Conservation (phyloP, 2,329 filamentous ascomycete genomes). For the Penicillium sp. region DNA sequence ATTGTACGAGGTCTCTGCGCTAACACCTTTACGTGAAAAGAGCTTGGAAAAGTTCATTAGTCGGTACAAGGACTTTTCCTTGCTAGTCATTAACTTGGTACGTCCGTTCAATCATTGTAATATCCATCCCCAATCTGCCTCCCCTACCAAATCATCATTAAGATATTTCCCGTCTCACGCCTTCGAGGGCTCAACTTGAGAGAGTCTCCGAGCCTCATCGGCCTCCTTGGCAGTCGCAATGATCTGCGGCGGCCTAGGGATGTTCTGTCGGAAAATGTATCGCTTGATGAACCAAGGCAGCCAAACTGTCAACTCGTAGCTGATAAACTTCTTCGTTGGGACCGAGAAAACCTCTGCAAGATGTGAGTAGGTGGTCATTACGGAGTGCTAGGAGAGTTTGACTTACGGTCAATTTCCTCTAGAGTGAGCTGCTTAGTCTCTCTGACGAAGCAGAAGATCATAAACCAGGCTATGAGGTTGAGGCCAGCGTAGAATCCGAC, state of each 20-base stretch:
- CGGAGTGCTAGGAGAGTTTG: too few species aligned
- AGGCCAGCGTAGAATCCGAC: constrained; percentile 45
- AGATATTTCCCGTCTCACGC: background rate
- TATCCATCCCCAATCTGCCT: too few species aligned
- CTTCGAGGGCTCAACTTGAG: background rate
- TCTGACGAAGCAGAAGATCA: constrained; percentile 61
- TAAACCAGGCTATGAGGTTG: constrained; percentile 58
- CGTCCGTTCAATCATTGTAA: too few species aligned
- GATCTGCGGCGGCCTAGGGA: constrained; percentile 26
- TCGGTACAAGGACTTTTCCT: too few species aligned
- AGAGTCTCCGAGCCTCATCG: background rate
- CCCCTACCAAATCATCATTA: background rate
- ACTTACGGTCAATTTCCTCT: constrained; percentile 28
- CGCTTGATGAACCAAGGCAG: constrained; percentile 61
- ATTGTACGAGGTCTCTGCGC: too few species aligned
- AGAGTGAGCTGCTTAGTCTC: constrained; percentile 54
- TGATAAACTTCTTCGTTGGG: constrained; percentile 54
- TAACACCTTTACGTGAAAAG: too few species aligned
- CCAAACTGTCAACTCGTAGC: constrained; percentile 55
- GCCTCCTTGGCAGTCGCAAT: constrained; percentile 20
- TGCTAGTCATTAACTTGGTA: too few species aligned
- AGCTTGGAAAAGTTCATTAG: too few species aligned
- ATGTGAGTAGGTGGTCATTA: constrained; percentile 33
- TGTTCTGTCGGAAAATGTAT: constrained; percentile 52
- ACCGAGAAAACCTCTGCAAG: constrained; percentile 58